Percentiles rank a stretch among this genome's conserved stretches.
These are phyloP conservation scores for Chernovozyma aurita DNA, from an alignment of 1,139 yeast species.

Conservation along the genomic window DNA sequence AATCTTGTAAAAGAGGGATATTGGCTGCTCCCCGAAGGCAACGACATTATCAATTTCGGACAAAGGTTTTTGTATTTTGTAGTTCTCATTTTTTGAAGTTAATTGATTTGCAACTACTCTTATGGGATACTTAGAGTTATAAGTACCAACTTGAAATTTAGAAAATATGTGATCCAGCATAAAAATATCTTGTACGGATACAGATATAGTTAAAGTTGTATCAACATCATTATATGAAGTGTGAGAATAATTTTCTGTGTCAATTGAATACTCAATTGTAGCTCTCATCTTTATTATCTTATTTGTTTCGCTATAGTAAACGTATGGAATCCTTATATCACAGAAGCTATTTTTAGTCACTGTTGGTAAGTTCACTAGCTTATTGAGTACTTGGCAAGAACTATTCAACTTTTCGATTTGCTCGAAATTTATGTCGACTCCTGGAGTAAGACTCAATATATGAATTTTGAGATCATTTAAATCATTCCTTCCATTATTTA, in stretches of 20 bases:
- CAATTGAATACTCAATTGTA: slow-evolving; percentile 24
- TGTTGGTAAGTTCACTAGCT: slow-evolving; percentile 13
- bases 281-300: slow-evolving; percentile 27
- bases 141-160: slow-evolving; percentile 63
- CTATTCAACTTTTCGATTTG: not conserved
- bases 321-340: slow-evolving; percentile 20
- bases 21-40: slow-evolving; percentile 69
- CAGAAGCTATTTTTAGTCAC: slow-evolving; percentile 15
- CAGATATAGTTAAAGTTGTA: slow-evolving; percentile 54
- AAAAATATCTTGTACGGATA: slow-evolving; percentile 75
- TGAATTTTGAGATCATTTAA: slow-evolving; percentile 13
- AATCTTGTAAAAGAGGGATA: slow-evolving; percentile 55
- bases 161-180: slow-evolving; percentile 53
- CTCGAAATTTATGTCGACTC: slow-evolving; percentile 4
- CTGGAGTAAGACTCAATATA: slow-evolving; percentile 15
- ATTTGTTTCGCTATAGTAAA: slow-evolving; percentile 19
- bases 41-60: slow-evolving; percentile 28
- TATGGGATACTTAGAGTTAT: slow-evolving; percentile 49
- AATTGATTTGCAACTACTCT: slow-evolving; percentile 46
- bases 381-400: not conserved
- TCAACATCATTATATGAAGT: slow-evolving; percentile 34
- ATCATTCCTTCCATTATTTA: slow-evolving; percentile 17
- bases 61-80: slow-evolving; percentile 29
- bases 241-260: slow-evolving; percentile 19
- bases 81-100: slow-evolving; percentile 30